phyloP scores from a whole-genome alignment of 2,329 filamentous ascomycete genomes.

The Stylonectria norvegica region DNA sequence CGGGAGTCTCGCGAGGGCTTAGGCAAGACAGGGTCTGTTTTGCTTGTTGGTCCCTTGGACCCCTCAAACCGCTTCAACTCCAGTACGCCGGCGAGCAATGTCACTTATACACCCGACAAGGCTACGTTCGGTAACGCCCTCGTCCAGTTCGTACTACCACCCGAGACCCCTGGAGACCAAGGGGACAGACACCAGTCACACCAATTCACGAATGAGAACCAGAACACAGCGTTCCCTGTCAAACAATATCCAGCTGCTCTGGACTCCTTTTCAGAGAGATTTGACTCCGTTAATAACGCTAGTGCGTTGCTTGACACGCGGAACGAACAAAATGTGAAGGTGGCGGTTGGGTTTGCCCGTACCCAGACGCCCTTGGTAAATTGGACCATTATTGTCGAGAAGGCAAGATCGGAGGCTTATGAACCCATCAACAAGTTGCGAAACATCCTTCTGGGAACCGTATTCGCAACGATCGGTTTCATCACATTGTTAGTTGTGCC shows the following conservation, averaged over 20 bases:
- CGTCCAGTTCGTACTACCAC: slow-evolving; percentile 61
- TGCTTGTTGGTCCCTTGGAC: slow-evolving; percentile 67
- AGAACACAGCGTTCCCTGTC: slow-evolving; percentile 55
- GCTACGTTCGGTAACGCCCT: slow-evolving; percentile 39
- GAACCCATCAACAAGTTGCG: slow-evolving; percentile 71
- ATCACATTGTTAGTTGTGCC: slow-evolving; percentile 71
- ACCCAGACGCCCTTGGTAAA: slow-evolving; percentile 66
- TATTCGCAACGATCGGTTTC: slow-evolving; percentile 76
- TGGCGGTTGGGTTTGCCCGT: slow-evolving; percentile 78
- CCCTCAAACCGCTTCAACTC: slow-evolving; percentile 61
- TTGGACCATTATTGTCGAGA: slow-evolving; percentile 81
- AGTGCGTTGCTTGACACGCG: slow-evolving; percentile 63
- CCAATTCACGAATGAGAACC: slow-evolving; percentile 35
- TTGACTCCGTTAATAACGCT: slow-evolving; percentile 59
- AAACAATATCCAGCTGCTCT: slow-evolving; percentile 60
- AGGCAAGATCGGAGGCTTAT: slow-evolving; percentile 70
- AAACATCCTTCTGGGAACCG: slow-evolving; percentile 76
- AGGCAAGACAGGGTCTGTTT: slow-evolving; percentile 63
- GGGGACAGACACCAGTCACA: slow-evolving; percentile 45
- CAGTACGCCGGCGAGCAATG: slow-evolving; percentile 44
- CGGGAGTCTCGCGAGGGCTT: slow-evolving; percentile 65
- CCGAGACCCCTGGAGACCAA: slow-evolving; percentile 38
- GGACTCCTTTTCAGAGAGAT: slow-evolving; percentile 53
- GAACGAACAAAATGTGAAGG: slow-evolving; percentile 67
- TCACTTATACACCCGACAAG: slow-evolving; percentile 39